Evolutionary conservation across 1,284 basidiomycete genomes (phyloP).

Genomic region (Sporisorium scitamineum): DNA sequence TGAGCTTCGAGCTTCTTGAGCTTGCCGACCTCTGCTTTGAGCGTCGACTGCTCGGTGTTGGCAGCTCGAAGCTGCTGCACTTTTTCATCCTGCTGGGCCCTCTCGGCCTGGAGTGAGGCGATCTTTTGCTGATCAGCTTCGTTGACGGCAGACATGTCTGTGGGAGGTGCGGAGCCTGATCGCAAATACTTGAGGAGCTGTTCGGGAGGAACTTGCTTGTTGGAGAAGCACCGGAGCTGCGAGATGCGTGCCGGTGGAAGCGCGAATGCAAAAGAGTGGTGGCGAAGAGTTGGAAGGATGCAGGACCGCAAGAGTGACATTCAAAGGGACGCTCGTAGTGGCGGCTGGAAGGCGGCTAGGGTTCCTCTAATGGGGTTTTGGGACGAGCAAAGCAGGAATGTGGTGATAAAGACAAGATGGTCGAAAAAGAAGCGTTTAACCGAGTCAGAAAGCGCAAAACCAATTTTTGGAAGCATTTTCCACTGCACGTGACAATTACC

Average conservation of each 20-base stretch:
- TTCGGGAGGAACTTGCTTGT: conserved; percentile 29
- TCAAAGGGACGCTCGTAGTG: conserved; percentile 8
- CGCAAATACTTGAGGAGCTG: conserved; percentile 26
- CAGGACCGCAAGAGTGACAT: conserved; percentile 39
- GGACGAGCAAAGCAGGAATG: neutral
- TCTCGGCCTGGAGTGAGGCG: conserved; percentile 42
- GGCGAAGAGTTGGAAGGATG: conserved; percentile 12
- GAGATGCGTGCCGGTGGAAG: neutral
- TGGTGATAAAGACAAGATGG: neutral
- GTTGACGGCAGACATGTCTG: conserved; percentile 23
- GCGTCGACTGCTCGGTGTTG: conserved; percentile 44
- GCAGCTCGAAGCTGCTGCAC: conserved; percentile 55
- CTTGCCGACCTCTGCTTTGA: conserved; percentile 53
- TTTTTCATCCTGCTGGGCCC: conserved; percentile 59
- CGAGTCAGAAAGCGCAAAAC: conserved; percentile 3
- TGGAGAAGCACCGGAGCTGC: conserved; percentile 19
- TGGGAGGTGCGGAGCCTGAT: neutral
- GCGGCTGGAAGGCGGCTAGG: neutral
- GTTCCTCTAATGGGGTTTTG: neutral
- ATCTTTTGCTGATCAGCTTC: conserved; percentile 24
- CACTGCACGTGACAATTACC: neutral
- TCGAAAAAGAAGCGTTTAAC: neutral
- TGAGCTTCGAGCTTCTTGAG: conserved; percentile 59
- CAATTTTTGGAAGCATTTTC: neutral
- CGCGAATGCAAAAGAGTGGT: conserved; percentile 10